Conservation (phyloP, 768 basidiomycete species). For the Tricholoma bakamatsutake region DNA sequence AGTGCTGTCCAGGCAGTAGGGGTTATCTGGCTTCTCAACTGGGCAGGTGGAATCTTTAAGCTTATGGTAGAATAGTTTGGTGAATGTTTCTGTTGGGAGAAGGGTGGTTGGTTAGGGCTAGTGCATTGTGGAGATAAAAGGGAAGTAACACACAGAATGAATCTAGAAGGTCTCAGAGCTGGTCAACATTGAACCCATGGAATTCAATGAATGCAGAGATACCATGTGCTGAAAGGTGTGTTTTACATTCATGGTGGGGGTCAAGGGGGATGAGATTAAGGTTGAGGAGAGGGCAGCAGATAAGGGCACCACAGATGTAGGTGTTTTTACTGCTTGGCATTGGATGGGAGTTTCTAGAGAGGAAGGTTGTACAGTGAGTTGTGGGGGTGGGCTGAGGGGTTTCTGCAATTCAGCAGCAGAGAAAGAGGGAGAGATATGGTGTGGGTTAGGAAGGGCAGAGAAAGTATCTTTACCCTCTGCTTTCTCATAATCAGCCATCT, state of each 20-base stretch:
- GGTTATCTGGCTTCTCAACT: constrained; percentile 64
- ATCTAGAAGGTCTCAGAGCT: constrained; percentile 76
- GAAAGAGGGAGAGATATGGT: not conserved
- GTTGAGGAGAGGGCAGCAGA: not conserved
- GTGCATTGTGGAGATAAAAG: not conserved
- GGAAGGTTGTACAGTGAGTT: constrained; percentile 2
- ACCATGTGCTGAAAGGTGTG: constrained; percentile 56
- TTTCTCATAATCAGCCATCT: constrained; percentile 22
- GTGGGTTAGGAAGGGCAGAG: constrained; percentile 9
- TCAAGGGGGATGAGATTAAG: too few relatives aligned
- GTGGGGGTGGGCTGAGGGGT: not conserved
- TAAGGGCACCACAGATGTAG: not conserved
- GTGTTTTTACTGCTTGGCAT: not conserved
- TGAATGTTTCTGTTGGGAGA: constrained; percentile 68
- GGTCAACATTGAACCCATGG: constrained; percentile 76
- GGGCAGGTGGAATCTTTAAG: constrained; percentile 81
- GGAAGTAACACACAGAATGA: constrained; percentile 62
- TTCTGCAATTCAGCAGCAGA: not conserved
- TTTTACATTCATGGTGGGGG: not conserved
- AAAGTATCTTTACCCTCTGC: not conserved
- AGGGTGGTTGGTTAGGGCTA: not conserved
- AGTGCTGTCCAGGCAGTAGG: constrained; percentile 71
- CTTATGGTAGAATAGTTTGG: constrained; percentile 90
- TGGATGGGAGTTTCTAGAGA: not conserved
- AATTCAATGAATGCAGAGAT: constrained; percentile 89